Conservation (phyloP, 768 basidiomycete genomes). For the Mycena indigotica region DNA sequence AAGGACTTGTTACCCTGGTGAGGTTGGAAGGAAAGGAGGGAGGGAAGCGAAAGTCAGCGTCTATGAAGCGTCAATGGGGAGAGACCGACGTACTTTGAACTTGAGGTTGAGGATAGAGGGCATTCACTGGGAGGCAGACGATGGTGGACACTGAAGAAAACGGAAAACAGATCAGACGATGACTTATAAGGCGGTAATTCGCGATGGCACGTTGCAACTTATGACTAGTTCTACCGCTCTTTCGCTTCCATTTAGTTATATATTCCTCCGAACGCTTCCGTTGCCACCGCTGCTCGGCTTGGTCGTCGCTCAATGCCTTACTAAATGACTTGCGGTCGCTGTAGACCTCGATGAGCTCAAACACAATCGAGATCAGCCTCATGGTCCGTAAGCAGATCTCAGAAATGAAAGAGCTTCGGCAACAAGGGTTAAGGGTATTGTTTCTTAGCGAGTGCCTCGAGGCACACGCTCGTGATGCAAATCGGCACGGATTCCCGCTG, state of each 20-base stretch:
- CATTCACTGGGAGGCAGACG: constrained; percentile 35
- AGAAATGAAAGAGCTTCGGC: not conserved
- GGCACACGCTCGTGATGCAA: not conserved
- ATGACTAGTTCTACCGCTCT: not conserved
- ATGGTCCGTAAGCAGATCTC: not conserved
- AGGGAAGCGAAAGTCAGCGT: constrained; percentile 13
- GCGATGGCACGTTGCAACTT: constrained; percentile 1
- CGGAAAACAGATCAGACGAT: constrained; percentile 4
- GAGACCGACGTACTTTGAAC: constrained; percentile 46
- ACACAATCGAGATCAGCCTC: constrained; percentile 1
- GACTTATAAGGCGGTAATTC: not conserved
- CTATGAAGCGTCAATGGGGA: constrained; percentile 2
- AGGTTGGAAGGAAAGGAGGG: constrained; percentile 8
- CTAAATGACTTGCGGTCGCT: not conserved
- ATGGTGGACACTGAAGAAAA: constrained; percentile 2
- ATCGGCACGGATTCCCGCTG: not conserved
- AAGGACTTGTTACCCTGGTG: constrained; percentile 91
- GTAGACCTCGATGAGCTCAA: not conserved
- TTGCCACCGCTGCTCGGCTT: not conserved
- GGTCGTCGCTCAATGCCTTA: not conserved
- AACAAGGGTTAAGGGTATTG: not conserved
- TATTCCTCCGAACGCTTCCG: not conserved
- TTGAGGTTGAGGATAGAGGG: constrained; percentile 67
- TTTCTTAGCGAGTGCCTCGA: constrained; percentile 3
- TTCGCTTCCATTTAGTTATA: not conserved